phyloP scores from a whole-genome alignment of 1,284 basidiomycete genomes.

The Athelia sp. region DNA sequence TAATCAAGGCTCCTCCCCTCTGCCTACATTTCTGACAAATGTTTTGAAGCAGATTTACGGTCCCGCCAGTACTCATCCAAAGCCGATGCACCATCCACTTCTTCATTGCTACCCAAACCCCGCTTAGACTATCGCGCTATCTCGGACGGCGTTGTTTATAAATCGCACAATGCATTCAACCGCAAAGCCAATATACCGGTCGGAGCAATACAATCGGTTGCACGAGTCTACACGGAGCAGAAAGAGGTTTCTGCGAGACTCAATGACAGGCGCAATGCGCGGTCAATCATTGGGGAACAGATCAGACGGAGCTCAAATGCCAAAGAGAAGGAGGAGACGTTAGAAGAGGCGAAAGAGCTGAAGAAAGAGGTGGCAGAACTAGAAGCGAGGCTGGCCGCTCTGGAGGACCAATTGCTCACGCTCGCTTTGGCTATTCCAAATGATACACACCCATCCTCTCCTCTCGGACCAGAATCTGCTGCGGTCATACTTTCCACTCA shows the following conservation, averaged over 20 bases:
- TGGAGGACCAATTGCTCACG: constrained; percentile 55
- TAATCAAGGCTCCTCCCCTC: not conserved
- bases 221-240: constrained; percentile 51
- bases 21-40: not conserved
- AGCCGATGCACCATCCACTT: constrained; percentile 11
- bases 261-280: constrained; percentile 52
- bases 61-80: constrained; percentile 9
- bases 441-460: constrained; percentile 74
- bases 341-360: constrained; percentile 53
- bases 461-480: constrained; percentile 73
- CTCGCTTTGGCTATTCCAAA: constrained; percentile 80
- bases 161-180: constrained; percentile 67
- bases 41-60: constrained; percentile 13
- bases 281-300: constrained; percentile 50
- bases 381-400: constrained; percentile 39
- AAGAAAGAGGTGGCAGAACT: constrained; percentile 56
- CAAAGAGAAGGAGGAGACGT: constrained; percentile 37
- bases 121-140: constrained; percentile 72
- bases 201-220: constrained; percentile 53
- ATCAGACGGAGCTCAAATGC: constrained; percentile 40
- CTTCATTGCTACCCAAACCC: constrained; percentile 55
- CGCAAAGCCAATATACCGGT: constrained; percentile 55
- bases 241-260: constrained; percentile 46
- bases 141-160: constrained; percentile 61
- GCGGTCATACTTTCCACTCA: constrained; percentile 62